Base-by-base conservation (phyloP, 2,329 filamentous ascomycete genomes). In the Aspergillus sp. region DNA sequence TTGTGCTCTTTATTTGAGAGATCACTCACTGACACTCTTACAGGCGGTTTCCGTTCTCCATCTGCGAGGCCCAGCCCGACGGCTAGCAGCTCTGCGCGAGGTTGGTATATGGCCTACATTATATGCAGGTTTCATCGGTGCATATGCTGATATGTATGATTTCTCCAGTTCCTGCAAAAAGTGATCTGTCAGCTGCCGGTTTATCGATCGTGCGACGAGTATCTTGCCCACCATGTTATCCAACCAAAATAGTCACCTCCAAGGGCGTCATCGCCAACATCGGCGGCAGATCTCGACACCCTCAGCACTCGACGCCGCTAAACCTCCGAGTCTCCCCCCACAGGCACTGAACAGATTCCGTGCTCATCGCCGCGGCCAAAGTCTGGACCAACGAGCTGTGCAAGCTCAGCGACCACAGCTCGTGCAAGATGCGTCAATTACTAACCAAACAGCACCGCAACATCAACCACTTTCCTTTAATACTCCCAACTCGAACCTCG, bases 251-350 rank as follows among this genome's bases (percentile, higher is more conserved):
- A 86, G 83, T 79, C 86, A 82, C 82, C 86, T 91, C 81, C 87
- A 90, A 75, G 83, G 84, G 77, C 87, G 87, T 76, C 85, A 87
- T 75, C 85, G 86, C 79, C 83, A 86, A 78, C 91, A 96, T 80
- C 85, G 90, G 76, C 89, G 92, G 79, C 91, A 96, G 81, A 88
- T 90, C 71, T 96, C 92, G 70, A 93, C 90, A 72, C 90, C 90
- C 64, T 85, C 84, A 76, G 85, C 84, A 74, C 90, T 90, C 78
- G 90, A 93, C 75, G 85, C 86, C 70, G 84, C 86, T 73, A 89
- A 87, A 83, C 85, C 87, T 78, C 84, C 77, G 72, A 82, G 82
- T 78, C 82, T 89, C 79, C 84, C 87, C 73, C 77, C 78, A 59
- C 73, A 73, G 50, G 65, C 68, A 66, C 80, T 84, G 76, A 80